A percentile compares a stretch with the other conserved stretches of the same genome.
phyloP scores from a whole-genome alignment of 2,329 filamentous ascomycete species.

The Daldinia sp. region DNA sequence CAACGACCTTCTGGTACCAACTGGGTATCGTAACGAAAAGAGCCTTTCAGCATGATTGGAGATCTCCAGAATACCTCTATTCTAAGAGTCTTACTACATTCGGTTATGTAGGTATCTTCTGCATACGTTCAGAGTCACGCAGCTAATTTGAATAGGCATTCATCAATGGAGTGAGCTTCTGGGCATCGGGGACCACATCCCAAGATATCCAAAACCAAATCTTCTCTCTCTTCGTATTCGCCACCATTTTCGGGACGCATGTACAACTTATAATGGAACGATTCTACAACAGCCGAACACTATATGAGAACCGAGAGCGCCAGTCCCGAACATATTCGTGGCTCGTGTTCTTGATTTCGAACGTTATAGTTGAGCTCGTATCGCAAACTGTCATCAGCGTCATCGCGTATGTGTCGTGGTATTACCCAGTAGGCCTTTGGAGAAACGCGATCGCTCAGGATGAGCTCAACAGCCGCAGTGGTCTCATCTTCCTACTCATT shows the following conservation, averaged over 20 bases:
- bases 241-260: constrained; percentile 80
- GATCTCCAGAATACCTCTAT: constrained; percentile 29
- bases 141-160: constrained; percentile 60
- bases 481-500: constrained; percentile 17
- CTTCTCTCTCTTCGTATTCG: constrained; percentile 39
- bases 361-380: constrained; percentile 82
- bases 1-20: constrained; percentile 66
- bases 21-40: constrained; percentile 23
- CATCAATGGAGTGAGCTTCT: constrained; percentile 86
- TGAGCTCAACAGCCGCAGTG: constrained; percentile 6
- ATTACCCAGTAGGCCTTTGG: constrained; percentile 29
- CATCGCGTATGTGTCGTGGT: constrained; percentile 17
- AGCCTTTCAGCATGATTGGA: constrained; percentile 32
- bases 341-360: constrained; percentile 83
- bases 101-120: no score
- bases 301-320: constrained; percentile 86
- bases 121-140: constrained; percentile 47
- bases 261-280: constrained; percentile 84
- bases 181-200: constrained; percentile 68
- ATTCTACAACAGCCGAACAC: constrained; percentile 79
- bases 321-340: constrained; percentile 85
- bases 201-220: constrained; percentile 73
- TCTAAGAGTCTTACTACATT: constrained; percentile 11
- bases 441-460: constrained; percentile 15
- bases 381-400: constrained; percentile 19